phyloP scores from a whole-genome alignment of 495 filamentous ascomycete genomes.

The Baudoinia panamericana region DNA sequence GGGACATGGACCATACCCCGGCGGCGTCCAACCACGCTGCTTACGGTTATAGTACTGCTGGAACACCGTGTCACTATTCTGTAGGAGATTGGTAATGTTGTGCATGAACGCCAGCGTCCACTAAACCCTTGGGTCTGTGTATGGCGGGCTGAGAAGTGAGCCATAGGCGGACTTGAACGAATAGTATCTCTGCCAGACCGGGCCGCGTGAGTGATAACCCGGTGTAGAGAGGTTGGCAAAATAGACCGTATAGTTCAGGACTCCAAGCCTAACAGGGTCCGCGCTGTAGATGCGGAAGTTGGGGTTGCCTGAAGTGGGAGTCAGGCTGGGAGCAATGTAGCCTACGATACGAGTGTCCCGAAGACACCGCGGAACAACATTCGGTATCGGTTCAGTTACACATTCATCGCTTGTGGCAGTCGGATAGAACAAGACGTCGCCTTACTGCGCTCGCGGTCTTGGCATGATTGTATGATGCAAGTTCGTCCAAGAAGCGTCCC shows the following conservation, averaged over 20 bases:
- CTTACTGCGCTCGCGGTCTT: too few relatives aligned
- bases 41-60: slow-evolving; percentile 31
- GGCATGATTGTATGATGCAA: too few relatives aligned
- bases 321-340: slow-evolving; percentile 42
- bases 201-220: slow-evolving; percentile 29
- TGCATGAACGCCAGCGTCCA: slow-evolving; percentile 47
- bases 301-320: slow-evolving; percentile 39
- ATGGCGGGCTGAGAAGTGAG: slow-evolving; percentile 30
- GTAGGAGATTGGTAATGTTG: slow-evolving; percentile 38
- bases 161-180: slow-evolving; percentile 42
- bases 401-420: too few relatives aligned
- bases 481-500: too few relatives aligned
- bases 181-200: slow-evolving; percentile 41
- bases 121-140: slow-evolving; percentile 29
- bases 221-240: slow-evolving; percentile 38
- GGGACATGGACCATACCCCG: slow-evolving; percentile 20
- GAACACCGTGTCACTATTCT: slow-evolving; percentile 29
- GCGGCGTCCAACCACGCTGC: slow-evolving; percentile 25
- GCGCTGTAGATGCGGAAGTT: slow-evolving; percentile 46
- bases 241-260: slow-evolving; percentile 42
- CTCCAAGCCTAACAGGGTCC: slow-evolving; percentile 41
- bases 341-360: too few relatives aligned
- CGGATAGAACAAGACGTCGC: too few relatives aligned
- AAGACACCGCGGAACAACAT: too few relatives aligned
- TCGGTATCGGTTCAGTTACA: too few relatives aligned